phyloP scores from a whole-genome alignment of 805 yeast genomes.

The Torulaspora microellipsoides region DNA sequence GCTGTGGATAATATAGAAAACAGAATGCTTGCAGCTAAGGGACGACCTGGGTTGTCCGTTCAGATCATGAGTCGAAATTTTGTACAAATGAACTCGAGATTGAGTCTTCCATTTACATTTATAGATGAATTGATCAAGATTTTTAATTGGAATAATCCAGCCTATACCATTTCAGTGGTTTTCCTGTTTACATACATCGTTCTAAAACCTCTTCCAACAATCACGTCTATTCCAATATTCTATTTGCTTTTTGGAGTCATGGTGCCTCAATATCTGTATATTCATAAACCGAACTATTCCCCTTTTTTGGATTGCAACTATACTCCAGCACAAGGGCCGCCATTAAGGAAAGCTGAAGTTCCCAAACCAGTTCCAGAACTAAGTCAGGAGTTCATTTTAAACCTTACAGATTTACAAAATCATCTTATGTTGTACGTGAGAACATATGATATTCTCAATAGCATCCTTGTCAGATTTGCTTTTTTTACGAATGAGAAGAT shows the following conservation, averaged over 20 bases:
- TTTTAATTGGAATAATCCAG: slow-evolving; percentile 61
- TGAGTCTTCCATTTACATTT: slow-evolving; percentile 55
- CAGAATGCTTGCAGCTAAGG: slow-evolving; percentile 55
- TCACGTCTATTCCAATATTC: slow-evolving; percentile 51
- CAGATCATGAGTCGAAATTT: slow-evolving; percentile 66
- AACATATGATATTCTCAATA: slow-evolving; percentile 53
- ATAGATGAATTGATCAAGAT: slow-evolving; percentile 54
- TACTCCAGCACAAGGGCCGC: slow-evolving; percentile 48
- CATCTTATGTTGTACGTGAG: slow-evolving; percentile 63
- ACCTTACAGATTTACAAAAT: slow-evolving; percentile 80
- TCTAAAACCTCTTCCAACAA: slow-evolving; percentile 53
- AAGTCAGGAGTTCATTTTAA: slow-evolving; percentile 70
- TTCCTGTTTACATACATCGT: slow-evolving; percentile 48
- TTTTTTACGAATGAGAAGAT: slow-evolving; percentile 60
- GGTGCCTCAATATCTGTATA: slow-evolving; percentile 58
- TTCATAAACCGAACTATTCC: slow-evolving; percentile 58
- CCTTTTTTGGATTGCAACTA: slow-evolving; percentile 37
- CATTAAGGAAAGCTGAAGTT: slow-evolving; percentile 43
- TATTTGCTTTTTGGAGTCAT: slow-evolving; percentile 51
- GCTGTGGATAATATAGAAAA: slow-evolving; percentile 43
- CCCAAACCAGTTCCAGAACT: slow-evolving; percentile 76
- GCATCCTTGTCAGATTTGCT: slow-evolving; percentile 50
- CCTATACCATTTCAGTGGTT: slow-evolving; percentile 55
- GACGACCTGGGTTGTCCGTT: slow-evolving; percentile 65
- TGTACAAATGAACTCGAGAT: slow-evolving; percentile 55